Evolutionary conservation across 176 grass and related monocot genomes (phyloP), one percentile per base, ranked within the genome.

Genomic region (Rhynchospora breviuscula): DNA sequence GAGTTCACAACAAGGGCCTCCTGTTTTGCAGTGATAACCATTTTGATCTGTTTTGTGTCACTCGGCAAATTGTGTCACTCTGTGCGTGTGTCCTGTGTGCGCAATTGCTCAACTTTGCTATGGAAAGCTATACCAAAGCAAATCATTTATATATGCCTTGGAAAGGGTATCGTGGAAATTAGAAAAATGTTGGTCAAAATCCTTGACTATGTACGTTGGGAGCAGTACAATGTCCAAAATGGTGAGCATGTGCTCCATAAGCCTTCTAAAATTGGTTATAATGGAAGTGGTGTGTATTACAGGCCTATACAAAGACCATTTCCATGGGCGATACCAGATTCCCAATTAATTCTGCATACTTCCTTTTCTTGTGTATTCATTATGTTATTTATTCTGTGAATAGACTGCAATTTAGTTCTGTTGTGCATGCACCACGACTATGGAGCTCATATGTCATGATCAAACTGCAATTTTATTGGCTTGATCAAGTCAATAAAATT

Each of bases 321-420:
- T 80, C 78, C 78, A 62, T 56, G 40, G 78, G 78, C 78, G 22
- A 54, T 53, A 75, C 71, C 71, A 75, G n/a, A 12, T 75, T 75
- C 19, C 18, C 35, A 13, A 6, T 75, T 75, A 75, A 75, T 75
- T 75, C 44, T 22, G 12, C 40, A 2, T n/a, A 48, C 8, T 47
- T 0, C 3, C 3, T 47, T 21, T 48, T 49, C 15, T 73, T 73
- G 26, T 68, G 10, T 63, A 22, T 68, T 0, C 6, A 65, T 13
- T 68, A 5, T 7, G 4, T 17, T 68, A 68, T 52, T 10, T 52
- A 52, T 52, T 52, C 49, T 12, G 49, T 52, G 3, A 52, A 52
- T 52, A 52, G 11, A 10, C 49, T 10, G 49, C 49, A 52, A 52
- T 52, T 10, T 52, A 52, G 49, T 52, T 52, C 49, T 52, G 9